Conservation (phyloP, 75 land plant species). For the Cryptomeria japonica region DNA sequence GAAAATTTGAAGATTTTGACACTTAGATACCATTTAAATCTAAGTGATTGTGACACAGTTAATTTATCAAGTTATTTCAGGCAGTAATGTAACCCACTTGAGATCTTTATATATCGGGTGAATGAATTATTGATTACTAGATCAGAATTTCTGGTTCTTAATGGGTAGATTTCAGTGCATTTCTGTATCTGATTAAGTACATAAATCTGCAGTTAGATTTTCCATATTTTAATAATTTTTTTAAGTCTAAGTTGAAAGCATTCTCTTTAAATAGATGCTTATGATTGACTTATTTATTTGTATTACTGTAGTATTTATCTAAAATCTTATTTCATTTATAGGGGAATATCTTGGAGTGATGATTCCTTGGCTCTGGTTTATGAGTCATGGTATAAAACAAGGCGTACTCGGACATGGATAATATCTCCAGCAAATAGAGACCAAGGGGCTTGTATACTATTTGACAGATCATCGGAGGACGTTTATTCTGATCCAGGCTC, state of each 20-base stretch:
- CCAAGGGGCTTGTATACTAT: constrained; percentile 55
- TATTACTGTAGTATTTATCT: not conserved
- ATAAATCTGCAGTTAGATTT: not conserved
- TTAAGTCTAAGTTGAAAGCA: not conserved
- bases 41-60: not conserved
- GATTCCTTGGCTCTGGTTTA: constrained; percentile 84
- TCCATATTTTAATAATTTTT: not conserved
- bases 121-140: not conserved
- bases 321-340: constrained; percentile 16
- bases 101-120: not conserved
- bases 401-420: constrained; percentile 87
- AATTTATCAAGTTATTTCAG: not conserved
- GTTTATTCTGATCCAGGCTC: constrained; percentile 98
- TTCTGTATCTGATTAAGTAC: not conserved
- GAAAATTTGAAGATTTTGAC: not conserved
- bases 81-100: not conserved
- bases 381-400: constrained; percentile 98
- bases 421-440: constrained; percentile 72
- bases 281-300: not conserved
- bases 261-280: not conserved
- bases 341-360: constrained; percentile 93
- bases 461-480: constrained; percentile 97
- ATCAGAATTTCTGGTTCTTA: not conserved
- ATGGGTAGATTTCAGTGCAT: not conserved
- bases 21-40: not conserved